Conservation (phyloP, 257 asterid genomes). For the Cruciata laevipes region DNA sequence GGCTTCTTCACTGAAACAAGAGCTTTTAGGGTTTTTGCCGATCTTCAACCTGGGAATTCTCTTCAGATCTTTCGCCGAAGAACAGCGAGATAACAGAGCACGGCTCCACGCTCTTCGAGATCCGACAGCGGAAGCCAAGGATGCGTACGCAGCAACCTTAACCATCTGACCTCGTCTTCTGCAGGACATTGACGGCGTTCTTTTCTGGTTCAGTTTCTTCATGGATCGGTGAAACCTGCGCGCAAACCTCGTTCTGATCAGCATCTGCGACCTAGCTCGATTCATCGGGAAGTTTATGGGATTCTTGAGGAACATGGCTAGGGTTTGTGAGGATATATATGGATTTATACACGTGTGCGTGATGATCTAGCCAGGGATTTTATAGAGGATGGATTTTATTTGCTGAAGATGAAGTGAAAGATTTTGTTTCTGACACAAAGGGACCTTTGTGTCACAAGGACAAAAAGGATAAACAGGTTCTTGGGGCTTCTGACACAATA, state of each 20-base stretch:
- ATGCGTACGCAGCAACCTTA: conserved; percentile 50
- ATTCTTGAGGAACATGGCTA: conserved; percentile 23
- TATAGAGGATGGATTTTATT: conserved; percentile 7
- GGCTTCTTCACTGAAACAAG: background rate
- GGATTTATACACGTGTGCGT: background rate
- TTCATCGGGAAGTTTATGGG: conserved; percentile 14
- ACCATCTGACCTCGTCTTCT: conserved; percentile 29
- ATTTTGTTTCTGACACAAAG: conserved; percentile 74
- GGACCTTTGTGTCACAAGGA: conserved; percentile 37
- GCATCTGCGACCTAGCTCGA: conserved; percentile 19
- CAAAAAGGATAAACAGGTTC: conserved; percentile 35
- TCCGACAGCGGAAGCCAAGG: conserved; percentile 71
- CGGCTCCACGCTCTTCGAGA: conserved; percentile 60
- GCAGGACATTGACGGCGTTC: background rate
- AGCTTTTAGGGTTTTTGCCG: conserved; percentile 29
- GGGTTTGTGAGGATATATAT: conserved; percentile 30
- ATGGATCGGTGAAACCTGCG: conserved; percentile 43
- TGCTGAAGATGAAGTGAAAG: conserved; percentile 21
- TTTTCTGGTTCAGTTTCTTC: conserved; percentile 29
- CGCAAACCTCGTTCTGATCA: conserved; percentile 42
- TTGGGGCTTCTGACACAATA: conserved; percentile 42
- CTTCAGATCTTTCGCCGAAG: background rate
- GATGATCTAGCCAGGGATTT: background rate
- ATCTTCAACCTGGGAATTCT: background rate
- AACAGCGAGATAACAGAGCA: conserved; percentile 35